phyloP scores from a whole-genome alignment of 2,329 filamentous ascomycete genomes.

The Emmonsiellopsis sp. region DNA sequence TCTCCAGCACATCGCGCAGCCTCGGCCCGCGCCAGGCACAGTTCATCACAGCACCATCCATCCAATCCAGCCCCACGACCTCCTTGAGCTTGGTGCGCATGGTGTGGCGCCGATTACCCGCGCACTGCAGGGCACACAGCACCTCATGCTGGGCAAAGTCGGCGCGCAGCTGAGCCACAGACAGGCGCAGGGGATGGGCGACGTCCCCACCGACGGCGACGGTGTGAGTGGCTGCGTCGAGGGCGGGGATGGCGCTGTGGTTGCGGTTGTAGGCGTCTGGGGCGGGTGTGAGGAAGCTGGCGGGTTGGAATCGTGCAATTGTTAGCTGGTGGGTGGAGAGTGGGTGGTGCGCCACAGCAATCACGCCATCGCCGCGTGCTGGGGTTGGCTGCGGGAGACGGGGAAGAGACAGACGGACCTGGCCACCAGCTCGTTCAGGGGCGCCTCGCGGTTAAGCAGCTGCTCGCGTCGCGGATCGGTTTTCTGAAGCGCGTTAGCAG shows the following conservation, averaged over 20 bases:
- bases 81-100: slow-evolving; percentile 52
- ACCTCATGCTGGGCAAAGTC: slow-evolving; percentile 46
- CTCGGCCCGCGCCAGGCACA: slow-evolving; percentile 47
- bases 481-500: slow-evolving; percentile 1
- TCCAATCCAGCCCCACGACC: slow-evolving; percentile 52
- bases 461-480: neutral
- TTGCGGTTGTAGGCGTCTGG: slow-evolving; percentile 48
- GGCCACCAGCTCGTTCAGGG: slow-evolving; percentile 12
- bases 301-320: neutral
- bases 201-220: slow-evolving; percentile 45
- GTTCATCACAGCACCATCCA: slow-evolving; percentile 52
- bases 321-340: slow-evolving; percentile 1
- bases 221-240: slow-evolving; percentile 31
- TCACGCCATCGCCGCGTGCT: neutral
- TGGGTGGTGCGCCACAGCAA: slow-evolving; percentile 3
- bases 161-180: slow-evolving; percentile 36
- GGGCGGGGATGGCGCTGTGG: slow-evolving; percentile 44
- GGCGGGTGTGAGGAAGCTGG: slow-evolving; percentile 44
- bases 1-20: slow-evolving; percentile 42
- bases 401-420: slow-evolving; percentile 7
- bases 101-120: slow-evolving; percentile 51
- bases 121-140: slow-evolving; percentile 50
- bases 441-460: slow-evolving; percentile 12
- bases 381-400: neutral
- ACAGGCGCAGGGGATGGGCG: slow-evolving; percentile 33